phyloP scores from a whole-genome alignment of 192 early-diverging fungal species.

The Spizellomyces sp. region DNA sequence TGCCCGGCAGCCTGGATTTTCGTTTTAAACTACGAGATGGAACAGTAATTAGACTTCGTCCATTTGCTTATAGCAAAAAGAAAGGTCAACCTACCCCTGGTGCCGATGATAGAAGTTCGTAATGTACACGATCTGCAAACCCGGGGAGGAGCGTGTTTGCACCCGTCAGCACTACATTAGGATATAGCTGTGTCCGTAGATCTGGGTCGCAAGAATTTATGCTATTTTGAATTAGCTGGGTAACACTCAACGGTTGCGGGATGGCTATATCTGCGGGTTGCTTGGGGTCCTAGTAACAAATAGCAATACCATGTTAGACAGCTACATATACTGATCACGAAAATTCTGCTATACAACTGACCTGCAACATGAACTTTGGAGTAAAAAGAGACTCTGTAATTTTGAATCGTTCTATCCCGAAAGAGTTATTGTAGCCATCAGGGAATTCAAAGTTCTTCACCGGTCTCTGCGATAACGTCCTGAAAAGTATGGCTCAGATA shows the following conservation, averaged over 20 bases:
- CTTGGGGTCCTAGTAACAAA: constrained; percentile 8
- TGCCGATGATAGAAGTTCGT: constrained; percentile 65
- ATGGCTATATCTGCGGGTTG: constrained; percentile 15
- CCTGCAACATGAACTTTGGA: constrained; percentile 51
- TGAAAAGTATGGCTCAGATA: background rate
- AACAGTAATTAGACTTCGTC: background rate
- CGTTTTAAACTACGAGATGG: constrained; percentile 63
- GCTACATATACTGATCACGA: too few species aligned
- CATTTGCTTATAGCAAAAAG: constrained; percentile 13
- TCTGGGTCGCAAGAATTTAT: constrained; percentile 83
- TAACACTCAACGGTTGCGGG: constrained; percentile 17
- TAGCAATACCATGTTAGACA: too few species aligned
- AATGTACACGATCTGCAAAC: constrained; percentile 79
- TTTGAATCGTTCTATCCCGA: constrained; percentile 78
- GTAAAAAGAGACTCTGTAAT: constrained; percentile 88
- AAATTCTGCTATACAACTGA: background rate
- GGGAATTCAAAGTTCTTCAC: constrained; percentile 93
- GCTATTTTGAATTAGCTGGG: constrained; percentile 74
- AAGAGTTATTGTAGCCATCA: constrained; percentile 85
- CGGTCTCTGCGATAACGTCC: constrained; percentile 54
- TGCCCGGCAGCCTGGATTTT: constrained; percentile 80
- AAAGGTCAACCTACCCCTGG: constrained; percentile 60
- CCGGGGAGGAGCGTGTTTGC: constrained; percentile 86
- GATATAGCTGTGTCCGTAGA: constrained; percentile 77
- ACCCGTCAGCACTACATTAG: constrained; percentile 86